Conservation (phyloP, 2,329 filamentous ascomycete genomes). For the Botrytis aclada region DNA sequence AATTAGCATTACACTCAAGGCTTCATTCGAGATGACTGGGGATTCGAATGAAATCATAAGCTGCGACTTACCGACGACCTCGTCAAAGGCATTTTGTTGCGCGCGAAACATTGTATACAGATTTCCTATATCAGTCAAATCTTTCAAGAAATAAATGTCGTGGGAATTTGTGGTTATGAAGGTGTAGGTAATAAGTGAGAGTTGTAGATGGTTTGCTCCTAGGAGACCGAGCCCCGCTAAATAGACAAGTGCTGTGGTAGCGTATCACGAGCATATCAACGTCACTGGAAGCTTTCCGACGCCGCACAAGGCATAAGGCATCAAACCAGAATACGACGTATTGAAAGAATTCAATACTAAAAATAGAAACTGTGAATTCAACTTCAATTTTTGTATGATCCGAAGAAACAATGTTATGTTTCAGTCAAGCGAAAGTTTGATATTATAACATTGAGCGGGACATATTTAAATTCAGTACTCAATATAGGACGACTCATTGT, state of each 20-base stretch:
- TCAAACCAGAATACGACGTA: not conserved
- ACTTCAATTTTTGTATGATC: not conserved
- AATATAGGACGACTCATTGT: not conserved
- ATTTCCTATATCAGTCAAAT: not conserved
- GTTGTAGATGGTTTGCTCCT: not conserved
- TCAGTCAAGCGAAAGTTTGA: not conserved
- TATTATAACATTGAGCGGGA: no score
- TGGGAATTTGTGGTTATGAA: constrained; percentile 9
- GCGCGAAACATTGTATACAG: constrained; percentile 52
- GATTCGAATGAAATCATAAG: constrained; percentile 9
- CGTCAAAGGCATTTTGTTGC: constrained; percentile 67
- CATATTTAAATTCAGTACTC: not conserved
- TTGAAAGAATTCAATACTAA: not conserved
- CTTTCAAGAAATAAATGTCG: not conserved
- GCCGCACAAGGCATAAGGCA: not conserved
- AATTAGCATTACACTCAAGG: constrained; percentile 23
- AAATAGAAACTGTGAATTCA: not conserved
- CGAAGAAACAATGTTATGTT: no score
- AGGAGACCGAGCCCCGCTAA: constrained; percentile 10
- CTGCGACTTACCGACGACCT: constrained; percentile 58
- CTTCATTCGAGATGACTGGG: constrained; percentile 13
- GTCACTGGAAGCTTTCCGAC: constrained; percentile 2
- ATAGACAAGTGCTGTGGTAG: not conserved
- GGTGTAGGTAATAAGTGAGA: not conserved
- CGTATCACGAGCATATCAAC: not conserved